phyloP scores from a whole-genome alignment of 192 early-diverging fungal genomes.

The Rhizophagus prolifer region DNA sequence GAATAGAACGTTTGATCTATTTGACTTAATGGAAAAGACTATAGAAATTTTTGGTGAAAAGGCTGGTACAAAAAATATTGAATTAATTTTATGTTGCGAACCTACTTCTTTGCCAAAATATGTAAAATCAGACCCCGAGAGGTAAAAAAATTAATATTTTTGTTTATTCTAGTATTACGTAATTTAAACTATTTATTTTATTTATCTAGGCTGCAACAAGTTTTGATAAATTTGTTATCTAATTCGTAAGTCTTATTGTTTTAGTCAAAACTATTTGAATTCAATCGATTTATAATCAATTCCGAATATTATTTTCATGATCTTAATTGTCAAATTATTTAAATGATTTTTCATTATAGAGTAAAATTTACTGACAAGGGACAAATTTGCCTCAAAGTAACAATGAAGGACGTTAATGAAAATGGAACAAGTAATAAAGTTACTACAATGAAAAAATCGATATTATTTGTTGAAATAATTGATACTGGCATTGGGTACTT shows the following conservation, averaged over 20 bases:
- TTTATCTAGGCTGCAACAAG: constrained; percentile 36
- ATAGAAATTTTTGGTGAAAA: constrained; percentile 46
- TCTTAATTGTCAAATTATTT: too few species aligned
- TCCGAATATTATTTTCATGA: too few species aligned
- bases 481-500: constrained; percentile 72
- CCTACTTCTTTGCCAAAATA: constrained; percentile 47
- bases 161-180: background rate
- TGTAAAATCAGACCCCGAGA: constrained; percentile 34
- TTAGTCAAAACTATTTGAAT: too few species aligned
- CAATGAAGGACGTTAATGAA: constrained; percentile 4
- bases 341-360: background rate
- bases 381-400: constrained; percentile 29
- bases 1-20: constrained; percentile 47
- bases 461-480: constrained; percentile 57
- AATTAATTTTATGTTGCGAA: constrained; percentile 46
- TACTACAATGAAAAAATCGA: constrained; percentile 24
- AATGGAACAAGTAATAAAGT: background rate
- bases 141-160: constrained; percentile 5
- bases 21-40: constrained; percentile 42
- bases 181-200: background rate
- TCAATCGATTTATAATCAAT: background rate
- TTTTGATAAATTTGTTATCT: constrained; percentile 53
- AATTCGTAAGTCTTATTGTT: constrained; percentile 40
- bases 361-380: constrained; percentile 53
- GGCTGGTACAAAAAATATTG: constrained; percentile 39